phyloP scores from a whole-genome alignment of 2,329 filamentous ascomycete species.

The Xylaria hypoxylon region DNA sequence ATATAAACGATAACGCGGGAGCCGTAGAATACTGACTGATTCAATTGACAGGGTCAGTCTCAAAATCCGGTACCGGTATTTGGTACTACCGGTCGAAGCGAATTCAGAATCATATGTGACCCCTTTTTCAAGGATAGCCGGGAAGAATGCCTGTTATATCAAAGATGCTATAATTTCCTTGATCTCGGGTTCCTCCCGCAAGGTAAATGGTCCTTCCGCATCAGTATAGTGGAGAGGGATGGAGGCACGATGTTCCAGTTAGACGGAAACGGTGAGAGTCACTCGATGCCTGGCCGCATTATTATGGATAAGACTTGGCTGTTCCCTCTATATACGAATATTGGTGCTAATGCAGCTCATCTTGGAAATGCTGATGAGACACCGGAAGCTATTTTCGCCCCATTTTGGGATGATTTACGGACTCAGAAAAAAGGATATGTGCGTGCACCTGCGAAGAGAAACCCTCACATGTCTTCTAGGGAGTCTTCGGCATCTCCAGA shows the following conservation, averaged over 20 bases:
- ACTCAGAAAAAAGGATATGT: neutral
- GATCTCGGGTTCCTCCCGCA: neutral
- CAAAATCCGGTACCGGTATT: neutral
- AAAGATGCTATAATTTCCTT: neutral
- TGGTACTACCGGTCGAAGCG: neutral
- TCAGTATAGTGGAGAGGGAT: neutral
- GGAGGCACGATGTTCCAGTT: neutral
- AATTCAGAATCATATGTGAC: conserved; percentile 10
- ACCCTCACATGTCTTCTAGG: neutral
- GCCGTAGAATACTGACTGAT: neutral
- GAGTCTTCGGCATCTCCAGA: neutral
- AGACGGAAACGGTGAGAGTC: neutral
- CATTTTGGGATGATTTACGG: neutral
- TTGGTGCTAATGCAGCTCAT: neutral
- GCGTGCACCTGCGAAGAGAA: neutral
- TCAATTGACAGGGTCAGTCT: neutral
- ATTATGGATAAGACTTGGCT: neutral
- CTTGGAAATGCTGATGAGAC: neutral
- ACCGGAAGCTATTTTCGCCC: neutral
- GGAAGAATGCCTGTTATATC: neutral
- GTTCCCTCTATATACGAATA: conserved; percentile 4
- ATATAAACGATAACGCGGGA: neutral
- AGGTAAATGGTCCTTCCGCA: neutral
- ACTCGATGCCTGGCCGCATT: neutral
- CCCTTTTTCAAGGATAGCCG: neutral